phyloP scores from a whole-genome alignment of 2,329 filamentous ascomycete genomes.

The Diaporthe destruens region DNA sequence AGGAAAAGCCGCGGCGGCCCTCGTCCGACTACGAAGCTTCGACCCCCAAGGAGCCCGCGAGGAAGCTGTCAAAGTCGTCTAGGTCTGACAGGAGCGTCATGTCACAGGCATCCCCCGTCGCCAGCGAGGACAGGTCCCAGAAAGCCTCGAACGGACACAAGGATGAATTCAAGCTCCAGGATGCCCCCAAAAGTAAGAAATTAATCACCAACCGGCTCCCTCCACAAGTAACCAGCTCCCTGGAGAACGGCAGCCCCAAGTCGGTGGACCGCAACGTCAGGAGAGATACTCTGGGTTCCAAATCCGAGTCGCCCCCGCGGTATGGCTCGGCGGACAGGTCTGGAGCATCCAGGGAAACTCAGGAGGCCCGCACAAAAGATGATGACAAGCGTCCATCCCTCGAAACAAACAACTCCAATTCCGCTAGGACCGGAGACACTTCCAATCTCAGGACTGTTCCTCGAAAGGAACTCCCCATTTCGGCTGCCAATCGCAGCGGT shows the following conservation, averaged over 20 bases:
- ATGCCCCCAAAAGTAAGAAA: constrained; percentile 78
- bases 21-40: constrained; percentile 72
- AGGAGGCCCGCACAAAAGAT: constrained; percentile 70
- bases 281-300: constrained; percentile 51
- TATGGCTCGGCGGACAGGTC: constrained; percentile 52
- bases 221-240: constrained; percentile 57
- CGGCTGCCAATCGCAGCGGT: constrained; percentile 57
- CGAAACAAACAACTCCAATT: constrained; percentile 57
- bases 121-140: constrained; percentile 55
- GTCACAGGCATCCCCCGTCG: constrained; percentile 48
- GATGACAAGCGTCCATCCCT: constrained; percentile 61
- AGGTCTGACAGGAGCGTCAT: constrained; percentile 52
- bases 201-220: constrained; percentile 57
- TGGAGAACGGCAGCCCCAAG: constrained; percentile 54
- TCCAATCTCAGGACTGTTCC: constrained; percentile 64
- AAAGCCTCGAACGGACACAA: constrained; percentile 54
- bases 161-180: constrained; percentile 83
- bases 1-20: constrained; percentile 80
- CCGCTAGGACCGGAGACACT: constrained; percentile 53
- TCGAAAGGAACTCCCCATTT: constrained; percentile 72
- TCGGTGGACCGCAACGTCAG: constrained; percentile 53
- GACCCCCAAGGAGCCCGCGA: constrained; percentile 62
- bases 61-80: constrained; percentile 62
- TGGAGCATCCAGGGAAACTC: constrained; percentile 65
- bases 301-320: constrained; percentile 52